Base-by-base conservation (phyloP, 129 eudicot species). In the Pulicaria dysenterica region DNA sequence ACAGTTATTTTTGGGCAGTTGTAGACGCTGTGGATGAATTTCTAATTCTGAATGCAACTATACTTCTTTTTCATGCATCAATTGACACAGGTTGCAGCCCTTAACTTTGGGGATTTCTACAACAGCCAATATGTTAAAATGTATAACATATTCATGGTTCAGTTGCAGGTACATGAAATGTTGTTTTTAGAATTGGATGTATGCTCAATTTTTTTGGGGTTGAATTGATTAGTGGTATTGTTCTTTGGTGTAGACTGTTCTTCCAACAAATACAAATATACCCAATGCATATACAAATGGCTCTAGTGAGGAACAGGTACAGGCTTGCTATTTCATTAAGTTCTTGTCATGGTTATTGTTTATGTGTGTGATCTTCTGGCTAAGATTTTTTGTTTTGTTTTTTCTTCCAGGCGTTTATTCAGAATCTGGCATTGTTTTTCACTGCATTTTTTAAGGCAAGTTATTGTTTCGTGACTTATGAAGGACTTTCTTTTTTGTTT, bases 391-490 rank as follows among this genome's bases (percentile, higher is more conserved):
- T 12, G 3, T n/a, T 67, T 58, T 67, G 60, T 59, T 58, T 37
- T 57, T 64, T 16, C 57, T 45, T 76, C 45, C 96, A 95, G 99
- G 99, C 99, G 13, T 95, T 95, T 57, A 88, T 95, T 72, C 99
- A 95, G 83, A 95, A 95, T 42, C 78, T 95, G 85, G 99, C 99
- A 1, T 73, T 95, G 78, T 95, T 95, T 69, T 95, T 95, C 76
- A 91, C 99, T 44, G 86, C 97, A 14, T 95, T 95, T 75, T 95
- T 65, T 75, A 95, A 95, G 97, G 99, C 71, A 76, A 86, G 83
- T 77, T 58, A 11, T 58, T 59, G 5, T 56, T 58, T 48, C 31
- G 38, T 55, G 41, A 11, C 19, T 8, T 45, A 5, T 1, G 17
- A 10, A 31, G 9, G 5, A 66, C 72, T 66, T 24, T 31, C 47